Percentiles rank a stretch among this genome's conserved stretches.
Conservation (phyloP, 805 yeast genomes). For the Zygosaccharomyces bailii region DNA sequence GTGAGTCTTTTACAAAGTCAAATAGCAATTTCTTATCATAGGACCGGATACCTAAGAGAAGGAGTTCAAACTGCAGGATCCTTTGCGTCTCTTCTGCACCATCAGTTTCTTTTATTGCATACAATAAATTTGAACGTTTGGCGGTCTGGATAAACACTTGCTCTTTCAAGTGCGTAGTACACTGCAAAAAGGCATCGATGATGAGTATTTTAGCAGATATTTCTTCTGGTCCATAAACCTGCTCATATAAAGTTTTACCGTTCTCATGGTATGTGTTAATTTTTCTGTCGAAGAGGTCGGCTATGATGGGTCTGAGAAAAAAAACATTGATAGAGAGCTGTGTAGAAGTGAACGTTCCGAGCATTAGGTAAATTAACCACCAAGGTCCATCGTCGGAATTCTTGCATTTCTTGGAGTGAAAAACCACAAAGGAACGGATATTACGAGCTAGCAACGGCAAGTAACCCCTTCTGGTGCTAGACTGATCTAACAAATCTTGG, state of each 20-base stretch:
- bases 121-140: slow-evolving; percentile 43
- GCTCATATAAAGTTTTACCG: slow-evolving; percentile 41
- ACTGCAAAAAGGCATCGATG: slow-evolving; percentile 44
- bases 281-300: slow-evolving; percentile 46
- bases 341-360: slow-evolving; percentile 43
- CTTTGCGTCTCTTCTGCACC: slow-evolving; percentile 68
- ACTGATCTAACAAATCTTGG: slow-evolving; percentile 43
- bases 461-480: slow-evolving; percentile 64
- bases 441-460: slow-evolving; percentile 54
- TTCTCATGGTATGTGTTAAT: slow-evolving; percentile 32
- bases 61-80: slow-evolving; percentile 51
- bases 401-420: slow-evolving; percentile 37
- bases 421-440: slow-evolving; percentile 44
- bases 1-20: slow-evolving; percentile 25
- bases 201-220: slow-evolving; percentile 49
- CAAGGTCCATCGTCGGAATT: slow-evolving; percentile 19
- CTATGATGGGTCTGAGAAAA: slow-evolving; percentile 56
- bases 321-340: slow-evolving; percentile 59
- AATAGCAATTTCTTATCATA: slow-evolving; percentile 29
- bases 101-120: slow-evolving; percentile 55
- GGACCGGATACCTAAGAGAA: slow-evolving; percentile 44
- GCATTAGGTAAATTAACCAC: slow-evolving; percentile 54
- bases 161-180: slow-evolving; percentile 23
- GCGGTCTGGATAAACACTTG: slow-evolving; percentile 24
- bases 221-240: slow-evolving; percentile 58